phyloP scores from a whole-genome alignment of 352 stramenopile species.

The Phytophthora pinifolia region DNA sequence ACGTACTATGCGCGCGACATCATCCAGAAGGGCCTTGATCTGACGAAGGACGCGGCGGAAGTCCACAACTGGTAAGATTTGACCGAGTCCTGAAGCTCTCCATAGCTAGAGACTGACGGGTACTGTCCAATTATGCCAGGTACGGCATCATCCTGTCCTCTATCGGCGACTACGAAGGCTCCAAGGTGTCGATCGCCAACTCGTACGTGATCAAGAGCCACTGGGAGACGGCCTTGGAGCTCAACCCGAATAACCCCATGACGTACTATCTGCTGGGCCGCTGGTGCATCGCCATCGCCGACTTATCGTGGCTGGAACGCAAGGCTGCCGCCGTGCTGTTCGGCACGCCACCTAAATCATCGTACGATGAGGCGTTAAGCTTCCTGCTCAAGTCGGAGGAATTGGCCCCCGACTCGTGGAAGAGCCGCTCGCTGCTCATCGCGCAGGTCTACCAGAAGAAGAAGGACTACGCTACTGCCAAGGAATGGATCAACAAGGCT shows the following conservation, averaged over 20 bases:
- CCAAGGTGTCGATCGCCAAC: slow-evolving; percentile 83
- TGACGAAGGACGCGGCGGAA: slow-evolving; percentile 55
- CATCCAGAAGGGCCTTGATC: slow-evolving; percentile 52
- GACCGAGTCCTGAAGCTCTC: neutral
- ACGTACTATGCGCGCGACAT: slow-evolving; percentile 68
- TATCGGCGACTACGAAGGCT: slow-evolving; percentile 86
- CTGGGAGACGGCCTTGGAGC: slow-evolving; percentile 74
- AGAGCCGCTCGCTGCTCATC: slow-evolving; percentile 83
- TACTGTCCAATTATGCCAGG: slow-evolving; percentile 19
- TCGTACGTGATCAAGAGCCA: slow-evolving; percentile 81
- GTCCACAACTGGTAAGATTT: slow-evolving; percentile 75
- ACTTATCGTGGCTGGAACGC: slow-evolving; percentile 85
- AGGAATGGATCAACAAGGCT: slow-evolving; percentile 74
- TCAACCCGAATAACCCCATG: slow-evolving; percentile 73
- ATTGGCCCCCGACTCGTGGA: slow-evolving; percentile 75
- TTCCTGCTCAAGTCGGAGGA: slow-evolving; percentile 81
- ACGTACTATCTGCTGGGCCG: slow-evolving; percentile 79
- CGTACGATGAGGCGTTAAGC: slow-evolving; percentile 78
- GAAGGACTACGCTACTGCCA: slow-evolving; percentile 56
- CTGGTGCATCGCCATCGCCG: slow-evolving; percentile 85
- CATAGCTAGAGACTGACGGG: neutral
- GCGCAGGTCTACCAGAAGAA: slow-evolving; percentile 85
- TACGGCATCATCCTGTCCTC: slow-evolving; percentile 84
- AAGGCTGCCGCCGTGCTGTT: slow-evolving; percentile 84
- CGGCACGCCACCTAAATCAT: slow-evolving; percentile 72